Evolutionary conservation across 73 alveolate genomes (phyloP), one percentile per base, ranked within the genome.

Genomic region (Paramecium biaurelia): DNA sequence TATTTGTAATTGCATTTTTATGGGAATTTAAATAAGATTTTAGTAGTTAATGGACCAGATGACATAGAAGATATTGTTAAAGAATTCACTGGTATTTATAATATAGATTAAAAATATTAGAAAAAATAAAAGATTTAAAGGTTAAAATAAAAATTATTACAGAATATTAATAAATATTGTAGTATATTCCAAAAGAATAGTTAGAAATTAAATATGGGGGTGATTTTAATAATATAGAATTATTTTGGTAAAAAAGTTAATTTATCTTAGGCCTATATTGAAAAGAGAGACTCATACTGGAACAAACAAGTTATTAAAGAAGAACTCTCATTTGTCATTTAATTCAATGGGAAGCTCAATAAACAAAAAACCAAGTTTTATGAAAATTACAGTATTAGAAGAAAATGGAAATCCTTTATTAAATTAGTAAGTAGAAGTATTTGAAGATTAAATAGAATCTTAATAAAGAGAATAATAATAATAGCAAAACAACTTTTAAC

Each of bases 341-440:
- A 41, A 26, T 43, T 43, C 74, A 5, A 14, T 47, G 49, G 90
- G 56, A 11, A 41, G 56, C 20, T 79, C 90, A 41, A 58, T 42
- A 9, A 63, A 63, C 21, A 79, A 41, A 24, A 79, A 79, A 24
- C 43, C 76, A 37, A 79, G 90, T 15, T 43, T 79, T 18, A 79
- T 79, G 90, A 79, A 79, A 43, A 79, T 79, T 20, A 47, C 74
- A 0, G 90, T 79, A 43, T 63, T 79, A 37, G 90, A 79, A 43
- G 90, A 79, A 79, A 79, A 79, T 79, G 90, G 90, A 45, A 79
- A 79, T 79, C 63, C 90, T 24, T 34, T 79, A 43, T 34, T 42
- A 7, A 41, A 79, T 24, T 8, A 79, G 28, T 47, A 79, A 41
- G 90, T 79, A 2, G 90, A 79, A 47, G 90, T 79, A 5, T 41